Percentiles rank a stretch among this genome's conserved stretches.
These are phyloP conservation scores for Pinus tabuliformis DNA, from an alignment of 75 land plant species.

Conservation along the genomic window DNA sequence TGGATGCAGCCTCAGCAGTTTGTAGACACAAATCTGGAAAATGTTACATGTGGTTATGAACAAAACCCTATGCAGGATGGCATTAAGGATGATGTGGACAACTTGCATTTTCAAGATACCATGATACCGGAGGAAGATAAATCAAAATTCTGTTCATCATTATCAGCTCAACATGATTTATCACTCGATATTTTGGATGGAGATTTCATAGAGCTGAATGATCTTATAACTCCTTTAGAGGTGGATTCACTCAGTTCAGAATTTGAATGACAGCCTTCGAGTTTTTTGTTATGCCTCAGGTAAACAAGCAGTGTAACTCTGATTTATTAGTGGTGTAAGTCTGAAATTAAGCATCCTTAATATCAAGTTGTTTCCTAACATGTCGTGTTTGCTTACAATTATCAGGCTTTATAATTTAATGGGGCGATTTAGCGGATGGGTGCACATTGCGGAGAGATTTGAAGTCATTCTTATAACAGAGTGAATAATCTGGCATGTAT, in stretches of 20 bases:
- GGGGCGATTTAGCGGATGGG: neutral
- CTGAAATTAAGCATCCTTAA: neutral
- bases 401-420: neutral
- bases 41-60: neutral
- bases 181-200: neutral
- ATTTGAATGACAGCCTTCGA: neutral
- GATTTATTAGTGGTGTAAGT: too few relatives aligned
- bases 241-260: neutral
- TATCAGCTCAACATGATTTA: neutral
- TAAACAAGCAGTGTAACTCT: neutral
- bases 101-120: neutral
- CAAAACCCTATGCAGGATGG: neutral
- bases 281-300: conserved; percentile 1
- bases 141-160: neutral
- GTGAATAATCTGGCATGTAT: neutral
- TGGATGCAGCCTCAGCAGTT: neutral
- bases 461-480: conserved; percentile 1
- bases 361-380: too few relatives aligned
- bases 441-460: neutral
- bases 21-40: neutral
- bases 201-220: conserved; percentile 3
- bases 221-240: conserved; percentile 1
- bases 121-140: neutral
- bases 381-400: neutral
- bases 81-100: neutral